A percentile compares a stretch with the other conserved stretches of the same genome.
Evolutionary conservation across 768 basidiomycete species (phyloP).

Genomic region (Asterophora parasitica): DNA sequence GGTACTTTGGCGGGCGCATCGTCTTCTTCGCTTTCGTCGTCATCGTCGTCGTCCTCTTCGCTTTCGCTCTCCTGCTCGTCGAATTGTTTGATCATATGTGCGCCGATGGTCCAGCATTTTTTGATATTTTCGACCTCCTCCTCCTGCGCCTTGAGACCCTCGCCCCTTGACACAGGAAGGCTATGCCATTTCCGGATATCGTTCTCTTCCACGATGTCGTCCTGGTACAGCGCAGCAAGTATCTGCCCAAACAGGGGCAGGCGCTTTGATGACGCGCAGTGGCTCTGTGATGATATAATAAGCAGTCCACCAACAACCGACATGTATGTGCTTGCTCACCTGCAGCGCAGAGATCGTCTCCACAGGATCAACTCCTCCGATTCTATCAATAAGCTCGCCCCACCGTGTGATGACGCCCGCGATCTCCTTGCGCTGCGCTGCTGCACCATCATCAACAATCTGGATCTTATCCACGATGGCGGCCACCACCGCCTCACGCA

Average conservation of each 20-base stretch:
- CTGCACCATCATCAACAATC: slow-evolving; percentile 51
- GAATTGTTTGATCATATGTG: slow-evolving; percentile 76
- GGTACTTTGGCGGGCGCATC: not conserved
- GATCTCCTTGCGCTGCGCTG: slow-evolving; percentile 62
- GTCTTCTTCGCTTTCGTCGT: not conserved
- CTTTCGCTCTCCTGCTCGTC: slow-evolving; percentile 66
- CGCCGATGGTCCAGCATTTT: slow-evolving; percentile 67
- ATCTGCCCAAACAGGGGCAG: slow-evolving; percentile 78
- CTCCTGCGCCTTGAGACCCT: slow-evolving; percentile 33
- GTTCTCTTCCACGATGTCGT: slow-evolving; percentile 88
- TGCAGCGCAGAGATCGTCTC: slow-evolving; percentile 79
- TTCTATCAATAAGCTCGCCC: slow-evolving; percentile 76
- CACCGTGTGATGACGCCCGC: slow-evolving; percentile 63
- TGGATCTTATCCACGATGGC: slow-evolving; percentile 73
- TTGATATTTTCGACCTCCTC: slow-evolving; percentile 48
- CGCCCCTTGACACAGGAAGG: slow-evolving; percentile 49
- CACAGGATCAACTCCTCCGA: slow-evolving; percentile 79
- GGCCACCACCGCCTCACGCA: slow-evolving; percentile 85
- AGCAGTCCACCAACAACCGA: not conserved
- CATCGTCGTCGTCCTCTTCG: slow-evolving; percentile 16
- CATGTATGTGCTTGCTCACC: slow-evolving; percentile 32
- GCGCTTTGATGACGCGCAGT: slow-evolving; percentile 61
- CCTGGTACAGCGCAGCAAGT: slow-evolving; percentile 82
- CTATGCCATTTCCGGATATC: slow-evolving; percentile 87
- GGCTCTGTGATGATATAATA: slow-evolving; percentile 35